Percentiles rank a stretch among this genome's conserved stretches.
Evolutionary conservation across 2,329 filamentous ascomycete genomes (phyloP).

Genomic region (Colletotrichum theobromicola): DNA sequence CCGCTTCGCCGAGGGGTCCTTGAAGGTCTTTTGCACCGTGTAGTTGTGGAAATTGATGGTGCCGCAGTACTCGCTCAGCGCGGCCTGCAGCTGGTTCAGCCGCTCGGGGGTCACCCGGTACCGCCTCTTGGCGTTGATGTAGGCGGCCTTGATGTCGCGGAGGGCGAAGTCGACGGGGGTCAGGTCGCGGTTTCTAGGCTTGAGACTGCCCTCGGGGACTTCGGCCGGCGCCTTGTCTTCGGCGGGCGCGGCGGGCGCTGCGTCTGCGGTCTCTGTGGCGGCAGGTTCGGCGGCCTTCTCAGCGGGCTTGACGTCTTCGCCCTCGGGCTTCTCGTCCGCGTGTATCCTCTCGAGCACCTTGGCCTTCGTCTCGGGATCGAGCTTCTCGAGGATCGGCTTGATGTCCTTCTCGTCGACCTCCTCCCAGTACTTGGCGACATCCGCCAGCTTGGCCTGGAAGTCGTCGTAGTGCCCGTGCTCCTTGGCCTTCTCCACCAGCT

Average conservation of each 20-base stretch:
- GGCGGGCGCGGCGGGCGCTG: conserved; percentile 10
- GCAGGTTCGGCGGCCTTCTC: conserved; percentile 28
- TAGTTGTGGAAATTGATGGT: conserved; percentile 98
- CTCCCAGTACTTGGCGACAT: conserved; percentile 83
- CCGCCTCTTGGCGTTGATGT: conserved; percentile 79
- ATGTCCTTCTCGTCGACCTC: conserved; percentile 82
- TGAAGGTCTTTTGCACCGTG: conserved; percentile 85
- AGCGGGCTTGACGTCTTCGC: conserved; percentile 21
- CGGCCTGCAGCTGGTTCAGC: conserved; percentile 75
- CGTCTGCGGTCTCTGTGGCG: not conserved
- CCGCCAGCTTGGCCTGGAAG: conserved; percentile 72
- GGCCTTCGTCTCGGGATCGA: conserved; percentile 69
- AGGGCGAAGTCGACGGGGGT: conserved; percentile 68
- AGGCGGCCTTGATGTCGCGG: conserved; percentile 79
- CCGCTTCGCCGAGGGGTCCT: conserved; percentile 84
- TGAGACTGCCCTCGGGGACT: conserved; percentile 29
- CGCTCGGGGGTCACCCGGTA: conserved; percentile 82
- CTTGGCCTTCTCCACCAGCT: conserved; percentile 78
- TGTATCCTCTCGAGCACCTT: conserved; percentile 69
- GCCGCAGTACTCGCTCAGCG: conserved; percentile 77
- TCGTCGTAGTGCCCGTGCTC: conserved; percentile 74
- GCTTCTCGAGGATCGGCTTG: conserved; percentile 67
- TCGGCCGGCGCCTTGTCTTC: conserved; percentile 16
- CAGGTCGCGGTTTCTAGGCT: conserved; percentile 47
- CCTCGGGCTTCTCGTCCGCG: conserved; percentile 26